These are phyloP conservation scores for Penicillium ucsense DNA, from an alignment of 495 filamentous ascomycete species.

Conservation along the genomic window DNA sequence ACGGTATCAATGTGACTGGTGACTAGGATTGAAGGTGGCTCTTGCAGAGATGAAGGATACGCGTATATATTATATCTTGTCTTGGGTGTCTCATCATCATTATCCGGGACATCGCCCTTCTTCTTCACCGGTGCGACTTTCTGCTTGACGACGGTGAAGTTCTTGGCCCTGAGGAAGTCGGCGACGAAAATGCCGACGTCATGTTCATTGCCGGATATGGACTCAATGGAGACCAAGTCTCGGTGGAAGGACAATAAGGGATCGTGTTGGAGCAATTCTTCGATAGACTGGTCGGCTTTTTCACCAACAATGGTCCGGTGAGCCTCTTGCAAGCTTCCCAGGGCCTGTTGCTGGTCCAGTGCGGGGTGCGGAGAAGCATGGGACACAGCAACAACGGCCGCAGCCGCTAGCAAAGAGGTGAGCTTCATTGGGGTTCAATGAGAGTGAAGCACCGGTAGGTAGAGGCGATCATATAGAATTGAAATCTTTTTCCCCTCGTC, in stretches of 20 bases:
- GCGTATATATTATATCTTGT: constrained; percentile 71
- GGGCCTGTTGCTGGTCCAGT: constrained; percentile 12
- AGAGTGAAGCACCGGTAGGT: not conserved
- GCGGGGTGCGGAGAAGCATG: constrained; percentile 29
- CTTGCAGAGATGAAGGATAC: constrained; percentile 46
- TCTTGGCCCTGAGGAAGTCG: constrained; percentile 51
- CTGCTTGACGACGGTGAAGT: constrained; percentile 61
- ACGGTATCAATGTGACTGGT: constrained; percentile 68
- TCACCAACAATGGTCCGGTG: not conserved
- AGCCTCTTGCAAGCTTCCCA: constrained; percentile 2
- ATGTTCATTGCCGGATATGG: constrained; percentile 65
- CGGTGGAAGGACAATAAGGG: constrained; percentile 70
- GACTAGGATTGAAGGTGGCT: constrained; percentile 55
- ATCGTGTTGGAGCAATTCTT: constrained; percentile 25
- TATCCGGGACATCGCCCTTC: not conserved
- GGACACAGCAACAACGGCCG: constrained; percentile 12
- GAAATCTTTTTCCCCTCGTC: too few relatives aligned
- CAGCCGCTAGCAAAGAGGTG: constrained; percentile 13
- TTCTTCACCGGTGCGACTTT: constrained; percentile 21
- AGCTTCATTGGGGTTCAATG: constrained; percentile 13
- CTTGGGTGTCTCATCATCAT: constrained; percentile 5
- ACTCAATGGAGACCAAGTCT: constrained; percentile 63
- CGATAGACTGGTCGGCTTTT: not conserved
- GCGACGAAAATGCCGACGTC: constrained; percentile 59
- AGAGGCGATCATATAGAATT: too few relatives aligned